These are phyloP conservation scores for Aspergillus sp. DNA, from an alignment of 2,329 filamentous ascomycete species.

Conservation along the genomic window DNA sequence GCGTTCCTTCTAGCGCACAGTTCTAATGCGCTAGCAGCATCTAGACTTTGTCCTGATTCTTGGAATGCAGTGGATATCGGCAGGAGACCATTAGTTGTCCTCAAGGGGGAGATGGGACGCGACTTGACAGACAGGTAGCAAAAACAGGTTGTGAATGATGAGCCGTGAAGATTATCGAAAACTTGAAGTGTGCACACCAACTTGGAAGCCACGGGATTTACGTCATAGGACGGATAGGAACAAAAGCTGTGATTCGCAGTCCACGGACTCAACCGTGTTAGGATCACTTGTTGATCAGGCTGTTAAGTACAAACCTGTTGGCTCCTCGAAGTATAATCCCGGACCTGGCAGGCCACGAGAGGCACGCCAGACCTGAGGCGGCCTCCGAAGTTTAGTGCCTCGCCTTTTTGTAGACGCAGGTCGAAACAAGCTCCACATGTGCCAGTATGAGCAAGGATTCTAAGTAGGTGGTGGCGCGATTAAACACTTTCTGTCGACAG, in stretches of 20 bases:
- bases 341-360: no score
- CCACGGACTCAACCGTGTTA: not conserved
- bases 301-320: not conserved
- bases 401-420: not conserved
- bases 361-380: no score
- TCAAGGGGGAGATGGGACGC: not conserved
- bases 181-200: not conserved
- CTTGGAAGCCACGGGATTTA: not conserved
- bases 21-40: not conserved
- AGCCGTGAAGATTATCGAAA: not conserved
- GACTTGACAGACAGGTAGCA: not conserved
- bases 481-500: not conserved
- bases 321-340: no score
- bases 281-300: not conserved
- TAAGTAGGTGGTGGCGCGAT: conserved; percentile 3
- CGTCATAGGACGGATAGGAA: not conserved
- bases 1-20: not conserved
- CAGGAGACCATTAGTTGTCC: not conserved
- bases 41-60: not conserved
- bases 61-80: not conserved
- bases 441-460: not conserved
- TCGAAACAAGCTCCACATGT: conserved; percentile 11
- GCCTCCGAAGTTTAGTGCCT: not conserved
- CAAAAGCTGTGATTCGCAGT: not conserved
- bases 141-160: not conserved